phyloP scores from a whole-genome alignment of 352 stramenopile species.

The Albugo candida region DNA sequence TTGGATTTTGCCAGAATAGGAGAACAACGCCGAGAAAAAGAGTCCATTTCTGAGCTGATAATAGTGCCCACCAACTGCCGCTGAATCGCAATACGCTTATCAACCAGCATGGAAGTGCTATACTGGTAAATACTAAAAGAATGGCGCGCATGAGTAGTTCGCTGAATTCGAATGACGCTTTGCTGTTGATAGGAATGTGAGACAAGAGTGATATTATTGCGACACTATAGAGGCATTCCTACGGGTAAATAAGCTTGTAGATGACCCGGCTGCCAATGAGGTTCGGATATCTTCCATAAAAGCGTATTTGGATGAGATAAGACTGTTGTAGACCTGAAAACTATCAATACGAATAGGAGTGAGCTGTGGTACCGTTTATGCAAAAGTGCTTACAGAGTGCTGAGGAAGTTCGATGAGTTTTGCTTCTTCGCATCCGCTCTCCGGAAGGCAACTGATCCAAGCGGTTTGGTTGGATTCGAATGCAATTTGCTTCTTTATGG shows the following conservation, averaged over 20 bases:
- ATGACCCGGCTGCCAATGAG: constrained; percentile 33
- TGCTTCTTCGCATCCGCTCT: constrained; percentile 20
- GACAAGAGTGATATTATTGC: not conserved
- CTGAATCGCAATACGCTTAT: constrained; percentile 40
- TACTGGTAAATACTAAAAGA: constrained; percentile 33
- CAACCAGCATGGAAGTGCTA: constrained; percentile 51
- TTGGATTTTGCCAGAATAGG: constrained; percentile 67
- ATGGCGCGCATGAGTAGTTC: constrained; percentile 42
- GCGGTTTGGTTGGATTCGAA: constrained; percentile 56
- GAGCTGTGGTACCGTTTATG: too few relatives aligned
- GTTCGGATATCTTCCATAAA: constrained; percentile 58
- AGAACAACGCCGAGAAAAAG: constrained; percentile 45
- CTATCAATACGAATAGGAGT: constrained; percentile 11
- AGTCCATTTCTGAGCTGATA: constrained; percentile 56
- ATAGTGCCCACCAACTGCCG: constrained; percentile 21
- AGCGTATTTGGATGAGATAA: constrained; percentile 38
- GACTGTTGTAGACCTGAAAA: constrained; percentile 35
- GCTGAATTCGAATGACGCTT: constrained; percentile 39
- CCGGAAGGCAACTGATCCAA: constrained; percentile 38
- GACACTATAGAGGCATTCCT: constrained; percentile 6
- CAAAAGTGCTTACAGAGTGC: not conserved
- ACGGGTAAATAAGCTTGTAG: constrained; percentile 74
- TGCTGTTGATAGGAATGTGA: constrained; percentile 14
- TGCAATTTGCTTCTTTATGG: not conserved
- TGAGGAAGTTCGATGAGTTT: constrained; percentile 54